Percentiles rank a stretch among this genome's conserved stretches.
Conservation (phyloP, 192 early-diverging fungal genomes). For the Pilobolus umbonatus region DNA sequence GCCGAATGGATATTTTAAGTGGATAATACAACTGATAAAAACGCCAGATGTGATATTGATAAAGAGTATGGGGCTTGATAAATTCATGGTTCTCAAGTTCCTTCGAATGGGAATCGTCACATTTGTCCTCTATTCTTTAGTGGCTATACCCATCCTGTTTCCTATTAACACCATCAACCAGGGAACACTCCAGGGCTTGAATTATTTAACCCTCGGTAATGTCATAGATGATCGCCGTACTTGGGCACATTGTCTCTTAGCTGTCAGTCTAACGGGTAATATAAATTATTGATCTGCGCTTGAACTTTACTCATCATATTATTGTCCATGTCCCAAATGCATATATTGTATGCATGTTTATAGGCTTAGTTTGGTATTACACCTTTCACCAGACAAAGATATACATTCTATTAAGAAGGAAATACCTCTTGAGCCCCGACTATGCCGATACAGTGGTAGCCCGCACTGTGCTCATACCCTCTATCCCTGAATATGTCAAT, state of each 20-base stretch:
- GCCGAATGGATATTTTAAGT: slow-evolving; percentile 48
- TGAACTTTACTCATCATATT: too few species aligned
- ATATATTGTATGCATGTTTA: too few species aligned
- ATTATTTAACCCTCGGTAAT: slow-evolving; percentile 68
- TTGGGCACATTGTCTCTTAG: slow-evolving; percentile 68
- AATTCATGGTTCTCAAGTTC: slow-evolving; percentile 76
- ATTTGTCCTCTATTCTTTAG: slow-evolving; percentile 52
- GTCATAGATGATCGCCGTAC: slow-evolving; percentile 47
- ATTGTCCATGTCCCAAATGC: too few species aligned
- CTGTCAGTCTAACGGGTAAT: slow-evolving; percentile 49
- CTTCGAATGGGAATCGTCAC: slow-evolving; percentile 61
- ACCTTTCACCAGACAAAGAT: slow-evolving; percentile 56
- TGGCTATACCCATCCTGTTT: slow-evolving; percentile 57
- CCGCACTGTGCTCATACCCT: slow-evolving; percentile 63
- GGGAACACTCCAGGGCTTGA: slow-evolving; percentile 42
- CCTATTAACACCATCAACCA: slow-evolving; percentile 67
- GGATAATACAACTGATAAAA: slow-evolving; percentile 54
- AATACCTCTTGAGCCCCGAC: slow-evolving; percentile 51
- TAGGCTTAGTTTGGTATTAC: slow-evolving; percentile 1
- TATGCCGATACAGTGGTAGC: slow-evolving; percentile 43
- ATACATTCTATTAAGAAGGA: slow-evolving; percentile 60
- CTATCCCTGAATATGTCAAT: slow-evolving; percentile 62
- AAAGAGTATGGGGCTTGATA: slow-evolving; percentile 59
- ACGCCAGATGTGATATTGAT: slow-evolving; percentile 53
- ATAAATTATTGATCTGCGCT: too few species aligned